These are phyloP conservation scores for Lichtheimia ramosa DNA, from an alignment of 371 early-diverging fungal species.

Conservation along the genomic window DNA sequence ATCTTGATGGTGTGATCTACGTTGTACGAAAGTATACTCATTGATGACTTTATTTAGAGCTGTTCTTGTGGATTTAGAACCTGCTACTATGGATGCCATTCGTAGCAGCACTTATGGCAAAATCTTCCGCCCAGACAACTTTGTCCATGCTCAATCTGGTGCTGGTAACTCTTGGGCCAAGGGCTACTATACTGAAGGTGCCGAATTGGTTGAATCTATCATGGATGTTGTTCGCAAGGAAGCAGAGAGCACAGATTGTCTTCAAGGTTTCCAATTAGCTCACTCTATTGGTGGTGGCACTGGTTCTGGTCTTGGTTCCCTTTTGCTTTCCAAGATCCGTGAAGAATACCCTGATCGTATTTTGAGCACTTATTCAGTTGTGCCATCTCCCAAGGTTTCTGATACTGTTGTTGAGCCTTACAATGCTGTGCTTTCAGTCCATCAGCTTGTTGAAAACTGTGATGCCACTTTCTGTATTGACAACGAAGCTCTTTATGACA, in stretches of 20 bases:
- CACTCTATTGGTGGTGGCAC: slow-evolving; percentile 90
- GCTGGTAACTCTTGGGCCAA: slow-evolving; percentile 93
- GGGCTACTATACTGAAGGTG: slow-evolving; percentile 90
- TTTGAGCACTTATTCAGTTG: slow-evolving; percentile 90
- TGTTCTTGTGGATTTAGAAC: slow-evolving; percentile 97
- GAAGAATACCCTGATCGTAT: slow-evolving; percentile 92
- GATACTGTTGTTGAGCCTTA: slow-evolving; percentile 92
- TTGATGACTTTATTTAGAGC: slow-evolving; percentile 68
- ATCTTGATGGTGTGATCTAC: too few relatives aligned
- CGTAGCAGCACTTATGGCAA: slow-evolving; percentile 65
- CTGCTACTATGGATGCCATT: slow-evolving; percentile 97
- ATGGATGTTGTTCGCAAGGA: slow-evolving; percentile 84
- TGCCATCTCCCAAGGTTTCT: slow-evolving; percentile 88
- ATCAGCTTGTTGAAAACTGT: slow-evolving; percentile 86
- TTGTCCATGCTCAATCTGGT: slow-evolving; percentile 79
- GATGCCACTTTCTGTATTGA: slow-evolving; percentile 98
- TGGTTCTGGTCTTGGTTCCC: slow-evolving; percentile 84
- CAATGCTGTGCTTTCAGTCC: slow-evolving; percentile 83
- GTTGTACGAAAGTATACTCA: too few relatives aligned
- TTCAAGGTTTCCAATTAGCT: slow-evolving; percentile 85
- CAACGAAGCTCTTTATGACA: slow-evolving; percentile 93
- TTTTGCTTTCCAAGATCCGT: slow-evolving; percentile 80
- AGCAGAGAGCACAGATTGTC: slow-evolving; percentile 77
- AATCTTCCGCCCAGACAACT: slow-evolving; percentile 86
- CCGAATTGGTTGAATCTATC: slow-evolving; percentile 79